phyloP scores from a whole-genome alignment of 768 basidiomycete species.

The Asterophora lycoperdoides region DNA sequence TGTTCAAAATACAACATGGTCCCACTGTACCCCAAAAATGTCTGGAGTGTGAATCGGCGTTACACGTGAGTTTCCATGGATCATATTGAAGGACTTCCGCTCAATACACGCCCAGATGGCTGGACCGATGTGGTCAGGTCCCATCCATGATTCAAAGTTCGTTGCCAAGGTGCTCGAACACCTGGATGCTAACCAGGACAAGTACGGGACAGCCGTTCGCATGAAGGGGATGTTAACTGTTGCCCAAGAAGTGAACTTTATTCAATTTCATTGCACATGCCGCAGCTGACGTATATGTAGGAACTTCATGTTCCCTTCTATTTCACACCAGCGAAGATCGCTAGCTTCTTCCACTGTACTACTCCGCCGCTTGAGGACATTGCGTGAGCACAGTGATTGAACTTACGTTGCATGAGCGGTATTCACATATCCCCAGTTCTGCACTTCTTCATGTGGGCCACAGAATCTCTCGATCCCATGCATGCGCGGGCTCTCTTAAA shows the following conservation, averaged over 20 bases:
- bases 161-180: slow-evolving; percentile 71
- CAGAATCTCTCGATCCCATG: slow-evolving; percentile 87
- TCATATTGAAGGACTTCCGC: background rate
- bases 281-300: slow-evolving; percentile 32
- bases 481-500: slow-evolving; percentile 84
- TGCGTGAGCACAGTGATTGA: slow-evolving; percentile 47
- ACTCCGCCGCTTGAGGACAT: slow-evolving; percentile 74
- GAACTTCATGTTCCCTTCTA: slow-evolving; percentile 79
- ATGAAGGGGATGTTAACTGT: slow-evolving; percentile 97
- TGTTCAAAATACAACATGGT: slow-evolving; percentile 70
- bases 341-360: slow-evolving; percentile 77
- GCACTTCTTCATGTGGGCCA: slow-evolving; percentile 86
- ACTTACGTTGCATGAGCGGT: background rate
- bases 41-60: slow-evolving; percentile 70
- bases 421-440: slow-evolving; percentile 47
- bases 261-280: background rate
- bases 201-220: slow-evolving; percentile 73
- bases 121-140: slow-evolving; percentile 96
- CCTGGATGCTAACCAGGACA: slow-evolving; percentile 53
- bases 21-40: slow-evolving; percentile 68
- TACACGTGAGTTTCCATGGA: slow-evolving; percentile 57
- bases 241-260: slow-evolving; percentile 68
- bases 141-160: slow-evolving; percentile 76
- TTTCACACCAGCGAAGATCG: slow-evolving; percentile 78
- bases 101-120: slow-evolving; percentile 51